Conservation (phyloP, 352 stramenopile genomes). For the Globisporangium spiculum region DNA sequence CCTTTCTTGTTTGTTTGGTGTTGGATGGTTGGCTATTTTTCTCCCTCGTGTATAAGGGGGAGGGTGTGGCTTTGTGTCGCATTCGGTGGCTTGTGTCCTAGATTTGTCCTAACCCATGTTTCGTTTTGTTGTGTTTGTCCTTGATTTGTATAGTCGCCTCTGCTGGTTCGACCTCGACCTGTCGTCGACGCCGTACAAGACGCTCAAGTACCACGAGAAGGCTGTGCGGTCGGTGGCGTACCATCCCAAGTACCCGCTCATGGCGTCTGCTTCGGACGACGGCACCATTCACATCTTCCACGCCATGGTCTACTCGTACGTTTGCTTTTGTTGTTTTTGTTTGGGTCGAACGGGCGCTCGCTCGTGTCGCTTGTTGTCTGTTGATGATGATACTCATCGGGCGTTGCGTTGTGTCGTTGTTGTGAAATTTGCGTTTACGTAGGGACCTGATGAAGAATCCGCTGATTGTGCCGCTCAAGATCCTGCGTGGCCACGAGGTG, state of each 20-base stretch:
- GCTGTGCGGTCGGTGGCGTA: conserved; percentile 94
- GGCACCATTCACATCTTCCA: conserved; percentile 99
- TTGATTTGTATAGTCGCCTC: conserved; percentile 56
- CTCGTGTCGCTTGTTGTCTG: conserved; percentile 7
- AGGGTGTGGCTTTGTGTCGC: not conserved
- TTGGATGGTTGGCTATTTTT: not conserved
- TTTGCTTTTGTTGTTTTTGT: conserved; percentile 19
- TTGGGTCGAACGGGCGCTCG: conserved; percentile 1
- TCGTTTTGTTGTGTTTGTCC: not conserved
- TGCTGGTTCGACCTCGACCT: conserved; percentile 99
- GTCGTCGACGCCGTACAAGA: conserved; percentile 97
- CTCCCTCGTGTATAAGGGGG: not conserved
- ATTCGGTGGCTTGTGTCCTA: conserved; percentile 2
- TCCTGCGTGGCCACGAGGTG: conserved; percentile 93
- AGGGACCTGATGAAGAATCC: conserved; percentile 99
- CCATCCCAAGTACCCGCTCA: conserved; percentile 96
- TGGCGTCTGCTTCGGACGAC: conserved; percentile 98
- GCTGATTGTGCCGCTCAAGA: conserved; percentile 99
- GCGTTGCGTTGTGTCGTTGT: not conserved
- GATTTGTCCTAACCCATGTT: not conserved
- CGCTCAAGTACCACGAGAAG: conserved; percentile 98
- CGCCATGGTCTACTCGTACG: conserved; percentile 97
- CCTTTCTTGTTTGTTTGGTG: not conserved
- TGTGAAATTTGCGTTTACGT: not conserved
- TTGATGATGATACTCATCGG: not conserved